A percentile compares a stretch with the other conserved stretches of the same genome.
These are phyloP conservation scores for Phytophthora colocasiae DNA, from an alignment of 352 stramenopile genomes.

Conservation along the genomic window DNA sequence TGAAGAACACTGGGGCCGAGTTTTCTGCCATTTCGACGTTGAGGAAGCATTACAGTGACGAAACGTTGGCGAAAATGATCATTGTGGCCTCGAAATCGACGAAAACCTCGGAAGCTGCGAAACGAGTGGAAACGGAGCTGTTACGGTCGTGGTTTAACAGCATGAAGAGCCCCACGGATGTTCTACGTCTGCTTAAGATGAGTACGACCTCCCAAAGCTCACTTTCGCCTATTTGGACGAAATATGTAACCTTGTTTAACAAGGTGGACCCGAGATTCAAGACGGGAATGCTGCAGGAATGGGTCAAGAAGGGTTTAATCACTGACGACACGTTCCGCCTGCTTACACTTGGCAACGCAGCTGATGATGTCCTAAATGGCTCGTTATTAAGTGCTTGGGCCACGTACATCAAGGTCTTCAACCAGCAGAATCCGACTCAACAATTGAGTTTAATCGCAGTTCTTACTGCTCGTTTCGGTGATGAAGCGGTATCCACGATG, in stretches of 20 bases:
- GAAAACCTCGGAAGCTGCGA: constrained; percentile 6
- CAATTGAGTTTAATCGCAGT: constrained; percentile 13
- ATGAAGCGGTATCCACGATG: constrained; percentile 20
- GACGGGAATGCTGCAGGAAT: constrained; percentile 9
- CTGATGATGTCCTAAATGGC: constrained; percentile 8
- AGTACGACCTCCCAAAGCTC: not conserved
- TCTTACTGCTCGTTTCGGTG: constrained; percentile 20
- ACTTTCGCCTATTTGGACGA: constrained; percentile 15
- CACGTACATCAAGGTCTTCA: constrained; percentile 23
- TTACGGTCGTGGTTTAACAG: constrained; percentile 15
- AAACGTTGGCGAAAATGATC: constrained; percentile 4
- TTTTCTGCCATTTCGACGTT: constrained; percentile 3
- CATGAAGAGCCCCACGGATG: constrained; percentile 13
- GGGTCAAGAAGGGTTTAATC: constrained; percentile 13
- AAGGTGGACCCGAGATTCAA: constrained; percentile 16
- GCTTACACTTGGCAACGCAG: constrained; percentile 16
- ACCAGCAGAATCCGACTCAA: constrained; percentile 17
- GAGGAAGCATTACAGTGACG: constrained; percentile 3
- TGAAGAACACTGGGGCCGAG: not conserved
- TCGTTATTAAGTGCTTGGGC: constrained; percentile 11
- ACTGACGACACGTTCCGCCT: constrained; percentile 16
- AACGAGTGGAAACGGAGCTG: constrained; percentile 16
- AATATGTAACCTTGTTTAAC: constrained; percentile 15
- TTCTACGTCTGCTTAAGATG: constrained; percentile 6
- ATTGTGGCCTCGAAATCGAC: not conserved